These are phyloP conservation scores for Kodamaea lidongshanica DNA, from an alignment of 805 yeast species.

Conservation along the genomic window DNA sequence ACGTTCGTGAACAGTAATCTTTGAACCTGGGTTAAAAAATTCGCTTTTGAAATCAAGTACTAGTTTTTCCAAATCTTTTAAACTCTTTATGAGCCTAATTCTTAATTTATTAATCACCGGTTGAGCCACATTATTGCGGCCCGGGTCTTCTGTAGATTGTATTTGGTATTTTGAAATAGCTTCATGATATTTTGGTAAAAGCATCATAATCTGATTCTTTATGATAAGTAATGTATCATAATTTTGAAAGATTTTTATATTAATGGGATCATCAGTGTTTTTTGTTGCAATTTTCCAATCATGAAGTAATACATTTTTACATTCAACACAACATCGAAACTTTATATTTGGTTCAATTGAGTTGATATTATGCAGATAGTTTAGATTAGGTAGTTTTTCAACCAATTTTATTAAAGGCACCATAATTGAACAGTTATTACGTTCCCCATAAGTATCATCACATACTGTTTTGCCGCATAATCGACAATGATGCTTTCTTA, in stretches of 20 bases:
- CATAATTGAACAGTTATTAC: constrained; percentile 61
- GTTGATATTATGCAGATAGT: constrained; percentile 23
- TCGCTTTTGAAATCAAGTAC: constrained; percentile 18
- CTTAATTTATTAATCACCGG: too few species aligned
- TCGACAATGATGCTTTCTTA: constrained; percentile 86
- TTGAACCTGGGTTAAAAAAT: constrained; percentile 12
- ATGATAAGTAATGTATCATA: constrained; percentile 17
- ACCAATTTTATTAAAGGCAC: constrained; percentile 47
- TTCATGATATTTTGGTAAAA: constrained; percentile 19
- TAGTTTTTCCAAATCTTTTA: constrained; percentile 29
- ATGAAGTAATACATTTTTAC: constrained; percentile 58
- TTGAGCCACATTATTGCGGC: too few species aligned
- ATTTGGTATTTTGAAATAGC: constrained; percentile 10
- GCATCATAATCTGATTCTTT: constrained; percentile 17
- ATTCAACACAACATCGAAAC: constrained; percentile 61
- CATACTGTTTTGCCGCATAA: constrained; percentile 82
- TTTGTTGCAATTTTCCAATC: constrained; percentile 32
- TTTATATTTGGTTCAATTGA: constrained; percentile 12
- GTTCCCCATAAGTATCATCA: constrained; percentile 45
- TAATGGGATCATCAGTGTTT: constrained; percentile 3
- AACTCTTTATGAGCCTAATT: constrained; percentile 15
- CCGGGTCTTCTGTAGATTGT: background rate
- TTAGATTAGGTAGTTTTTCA: constrained; percentile 32
- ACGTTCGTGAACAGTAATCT: constrained; percentile 10
- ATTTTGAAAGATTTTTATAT: constrained; percentile 13